Percentiles rank a stretch among this genome's conserved stretches.
phyloP scores from a whole-genome alignment of 805 yeast species.

The Saturnispora ahearnii region DNA sequence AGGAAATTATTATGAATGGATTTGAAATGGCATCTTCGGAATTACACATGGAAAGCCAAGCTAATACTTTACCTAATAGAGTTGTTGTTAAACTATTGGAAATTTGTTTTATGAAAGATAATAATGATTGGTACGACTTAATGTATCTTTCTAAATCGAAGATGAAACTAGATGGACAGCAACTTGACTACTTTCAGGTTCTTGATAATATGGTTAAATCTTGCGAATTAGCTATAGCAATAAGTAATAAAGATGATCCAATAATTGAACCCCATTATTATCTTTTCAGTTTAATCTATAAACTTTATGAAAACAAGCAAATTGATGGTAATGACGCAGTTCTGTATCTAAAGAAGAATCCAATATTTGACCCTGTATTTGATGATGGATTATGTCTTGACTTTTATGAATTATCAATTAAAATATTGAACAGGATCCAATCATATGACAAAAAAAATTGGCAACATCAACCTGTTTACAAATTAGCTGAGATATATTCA shows the following conservation, averaged over 20 bases:
- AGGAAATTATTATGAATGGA: not conserved
- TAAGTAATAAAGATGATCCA: slow-evolving; percentile 39
- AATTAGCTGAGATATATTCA: slow-evolving; percentile 54
- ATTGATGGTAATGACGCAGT: slow-evolving; percentile 34
- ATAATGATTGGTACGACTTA: slow-evolving; percentile 51
- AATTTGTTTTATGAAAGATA: slow-evolving; percentile 34
- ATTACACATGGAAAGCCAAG: not conserved
- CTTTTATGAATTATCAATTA: slow-evolving; percentile 35
- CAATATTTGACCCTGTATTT: slow-evolving; percentile 16
- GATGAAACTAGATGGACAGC: slow-evolving; percentile 35
- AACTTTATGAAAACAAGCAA: slow-evolving; percentile 35
- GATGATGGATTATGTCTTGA: slow-evolving; percentile 4
- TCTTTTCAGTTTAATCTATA: slow-evolving; percentile 48
- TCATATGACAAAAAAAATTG: slow-evolving; percentile 71
- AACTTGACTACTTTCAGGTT: slow-evolving; percentile 19
- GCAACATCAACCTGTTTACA: slow-evolving; percentile 80
- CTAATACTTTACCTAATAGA: slow-evolving; percentile 10
- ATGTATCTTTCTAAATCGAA: slow-evolving; percentile 52
- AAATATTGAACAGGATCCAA: slow-evolving; percentile 39
- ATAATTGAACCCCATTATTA: slow-evolving; percentile 74
- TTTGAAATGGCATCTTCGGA: slow-evolving; percentile 5
- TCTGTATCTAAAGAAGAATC: slow-evolving; percentile 31
- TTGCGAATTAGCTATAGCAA: slow-evolving; percentile 32
- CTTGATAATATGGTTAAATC: slow-evolving; percentile 37
- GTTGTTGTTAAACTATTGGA: slow-evolving; percentile 27